phyloP scores from a whole-genome alignment of 805 yeast genomes.

The Ogataea paradorogensis region DNA sequence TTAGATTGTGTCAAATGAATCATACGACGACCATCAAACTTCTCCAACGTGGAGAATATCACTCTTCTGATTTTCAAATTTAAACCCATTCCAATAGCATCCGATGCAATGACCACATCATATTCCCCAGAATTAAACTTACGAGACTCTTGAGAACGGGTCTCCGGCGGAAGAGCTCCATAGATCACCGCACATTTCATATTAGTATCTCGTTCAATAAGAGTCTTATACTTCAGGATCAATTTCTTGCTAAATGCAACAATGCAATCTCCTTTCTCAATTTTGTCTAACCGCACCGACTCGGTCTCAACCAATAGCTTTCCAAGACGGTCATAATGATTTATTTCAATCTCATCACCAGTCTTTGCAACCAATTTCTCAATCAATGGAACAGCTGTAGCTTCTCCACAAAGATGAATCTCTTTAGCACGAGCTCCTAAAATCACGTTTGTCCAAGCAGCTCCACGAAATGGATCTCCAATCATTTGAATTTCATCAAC shows the following conservation, averaged over 20 bases:
- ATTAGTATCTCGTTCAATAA: conserved; percentile 61
- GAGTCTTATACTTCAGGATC: conserved; percentile 65
- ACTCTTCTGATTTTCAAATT: conserved; percentile 81
- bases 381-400: conserved; percentile 71
- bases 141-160: conserved; percentile 78
- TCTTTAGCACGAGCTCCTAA: conserved; percentile 84
- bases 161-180: conserved; percentile 96
- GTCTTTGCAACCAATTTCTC: conserved; percentile 57
- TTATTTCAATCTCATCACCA: conserved; percentile 77
- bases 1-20: conserved; percentile 56
- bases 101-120: conserved; percentile 89
- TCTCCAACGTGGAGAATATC: conserved; percentile 63
- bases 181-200: conserved; percentile 83
- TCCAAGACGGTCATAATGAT: conserved; percentile 72
- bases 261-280: conserved; percentile 80
- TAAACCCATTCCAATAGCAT: conserved; percentile 97
- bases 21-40: conserved; percentile 64
- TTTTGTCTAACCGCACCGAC: conserved; percentile 36
- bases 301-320: conserved; percentile 53
- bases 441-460: conserved; percentile 92
- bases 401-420: conserved; percentile 92
- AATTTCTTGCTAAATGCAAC: conserved; percentile 78
- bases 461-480: conserved; percentile 73
- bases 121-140: conserved; percentile 75
- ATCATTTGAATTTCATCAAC: conserved; percentile 97